Base-by-base conservation (phyloP, 331 rosid species). In the Malus hybrid region DNA sequence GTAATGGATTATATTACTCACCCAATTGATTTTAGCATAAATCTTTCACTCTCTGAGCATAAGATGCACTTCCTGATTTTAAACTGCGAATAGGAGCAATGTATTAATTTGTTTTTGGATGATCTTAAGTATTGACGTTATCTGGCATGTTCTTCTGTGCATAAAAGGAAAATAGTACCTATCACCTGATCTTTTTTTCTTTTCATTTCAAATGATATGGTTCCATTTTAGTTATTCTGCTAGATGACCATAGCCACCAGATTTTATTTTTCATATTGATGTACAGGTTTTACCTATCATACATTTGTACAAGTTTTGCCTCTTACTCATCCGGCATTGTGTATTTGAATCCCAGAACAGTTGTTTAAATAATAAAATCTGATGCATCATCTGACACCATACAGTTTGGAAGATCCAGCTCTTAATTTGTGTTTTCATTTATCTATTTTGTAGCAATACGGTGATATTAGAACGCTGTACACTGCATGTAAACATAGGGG, bases 401-500 rank as follows among this genome's bases (percentile, higher is more conserved):
- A 53, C 58, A 53, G 58, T 53, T 53, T 53, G 58, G 58, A 53
- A 15, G 58, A 53, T 7, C 22, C 58, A 5, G 58, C 58, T 53
- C 9, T 2, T 53, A 53, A 53, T 18, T 53, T 53, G 20, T 53
- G n/a, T 53, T 28, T 32, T 71, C 48, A 13, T 55, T 73, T 71
- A 11, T 39, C 39, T 61, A 15, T 63, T 46, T 82, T 86, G 66
- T 82, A 91, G 97, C 95, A 89, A 89, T 88, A 86, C 53, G 97
- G 97, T 34, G 90, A 89, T 86, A 91, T 91, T 69, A 82, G 97
- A 78, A 86, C 97, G 62, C 91, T 91, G 66, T 91, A 87, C 77
- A 89, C 97, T 78, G 93, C 91, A 7, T 91, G 97, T 77, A 91
- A 89, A 78, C 93, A 88, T 68, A 84, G 97, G 82, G 97, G 97